phyloP scores from a whole-genome alignment of 169 alveolate species.

The Plasmodium vivax region DNA sequence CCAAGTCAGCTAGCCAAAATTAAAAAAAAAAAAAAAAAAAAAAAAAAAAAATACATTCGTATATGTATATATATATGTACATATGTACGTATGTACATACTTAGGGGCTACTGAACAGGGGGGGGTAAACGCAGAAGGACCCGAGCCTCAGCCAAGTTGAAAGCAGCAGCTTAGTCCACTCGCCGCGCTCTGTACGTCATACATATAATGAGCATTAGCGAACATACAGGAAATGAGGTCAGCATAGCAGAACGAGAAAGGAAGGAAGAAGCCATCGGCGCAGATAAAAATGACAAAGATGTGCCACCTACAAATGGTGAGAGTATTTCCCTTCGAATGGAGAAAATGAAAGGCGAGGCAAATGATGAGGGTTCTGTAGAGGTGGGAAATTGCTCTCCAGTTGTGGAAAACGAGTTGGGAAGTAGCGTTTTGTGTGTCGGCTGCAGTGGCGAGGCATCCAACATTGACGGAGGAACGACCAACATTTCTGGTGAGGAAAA shows the following conservation, averaged over 20 bases:
- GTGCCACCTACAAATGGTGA: not conserved
- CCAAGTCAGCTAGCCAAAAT: not conserved
- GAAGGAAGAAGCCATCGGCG: not conserved
- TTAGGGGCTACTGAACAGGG: not conserved
- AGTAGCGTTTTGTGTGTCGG: not conserved
- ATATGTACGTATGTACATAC: not conserved
- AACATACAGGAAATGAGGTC: slow-evolving; percentile 48
- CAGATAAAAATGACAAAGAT: not conserved
- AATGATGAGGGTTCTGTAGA: not conserved
- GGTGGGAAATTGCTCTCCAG: not conserved
- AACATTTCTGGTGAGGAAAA: not conserved
- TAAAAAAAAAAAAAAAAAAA: too few species aligned
- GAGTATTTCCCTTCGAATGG: not conserved
- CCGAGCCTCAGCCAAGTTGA: not conserved
- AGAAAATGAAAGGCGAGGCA: not conserved
- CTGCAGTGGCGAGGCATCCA: not conserved
- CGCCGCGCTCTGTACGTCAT: not conserved
- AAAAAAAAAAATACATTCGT: not conserved
- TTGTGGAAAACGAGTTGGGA: not conserved
- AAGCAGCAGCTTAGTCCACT: not conserved
- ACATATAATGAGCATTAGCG: slow-evolving; percentile 43
- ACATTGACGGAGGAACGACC: not conserved
- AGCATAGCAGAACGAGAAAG: slow-evolving; percentile 9
- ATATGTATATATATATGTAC: not conserved
- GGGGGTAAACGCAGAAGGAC: not conserved